phyloP scores from a whole-genome alignment of 495 filamentous ascomycete species.

The Chaetomium cochliodes region DNA sequence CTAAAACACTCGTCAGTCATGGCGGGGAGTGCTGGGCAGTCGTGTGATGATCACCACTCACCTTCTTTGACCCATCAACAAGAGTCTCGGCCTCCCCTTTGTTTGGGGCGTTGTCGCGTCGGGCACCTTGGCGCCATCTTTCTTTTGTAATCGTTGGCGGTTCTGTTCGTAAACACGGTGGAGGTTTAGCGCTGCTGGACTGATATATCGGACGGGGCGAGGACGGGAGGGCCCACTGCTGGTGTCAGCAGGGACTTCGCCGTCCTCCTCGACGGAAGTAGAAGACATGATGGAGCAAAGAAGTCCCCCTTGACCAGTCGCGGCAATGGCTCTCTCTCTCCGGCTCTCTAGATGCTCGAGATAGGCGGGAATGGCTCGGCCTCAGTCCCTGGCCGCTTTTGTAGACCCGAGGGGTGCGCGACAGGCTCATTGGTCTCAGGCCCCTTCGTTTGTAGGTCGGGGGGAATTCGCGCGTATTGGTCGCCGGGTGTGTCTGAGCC shows the following conservation, averaged over 20 bases:
- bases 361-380: too few relatives aligned
- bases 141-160: conserved; percentile 46
- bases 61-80: conserved; percentile 96
- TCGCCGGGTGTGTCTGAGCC: conserved; percentile 9
- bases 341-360: background rate
- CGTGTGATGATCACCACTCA: conserved; percentile 41
- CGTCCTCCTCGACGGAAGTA: conserved; percentile 10
- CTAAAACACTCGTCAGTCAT: conserved; percentile 49
- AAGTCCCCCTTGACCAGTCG: background rate
- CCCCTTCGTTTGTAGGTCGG: conserved; percentile 22
- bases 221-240: conserved; percentile 27
- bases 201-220: conserved; percentile 34
- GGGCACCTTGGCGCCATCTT: conserved; percentile 39
- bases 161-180: conserved; percentile 58
- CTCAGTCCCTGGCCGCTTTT: too few relatives aligned
- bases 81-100: conserved; percentile 74
- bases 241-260: conserved; percentile 25
- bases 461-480: conserved; percentile 17
- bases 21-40: background rate
- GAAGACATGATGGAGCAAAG: conserved; percentile 38
- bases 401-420: too few relatives aligned
- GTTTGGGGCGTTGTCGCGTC: conserved; percentile 43
- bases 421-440: background rate
- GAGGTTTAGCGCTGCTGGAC: conserved; percentile 55
- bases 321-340: background rate